Evolutionary conservation across 2,329 filamentous ascomycete species (phyloP).

Genomic region (Blumeriella jaapii): DNA sequence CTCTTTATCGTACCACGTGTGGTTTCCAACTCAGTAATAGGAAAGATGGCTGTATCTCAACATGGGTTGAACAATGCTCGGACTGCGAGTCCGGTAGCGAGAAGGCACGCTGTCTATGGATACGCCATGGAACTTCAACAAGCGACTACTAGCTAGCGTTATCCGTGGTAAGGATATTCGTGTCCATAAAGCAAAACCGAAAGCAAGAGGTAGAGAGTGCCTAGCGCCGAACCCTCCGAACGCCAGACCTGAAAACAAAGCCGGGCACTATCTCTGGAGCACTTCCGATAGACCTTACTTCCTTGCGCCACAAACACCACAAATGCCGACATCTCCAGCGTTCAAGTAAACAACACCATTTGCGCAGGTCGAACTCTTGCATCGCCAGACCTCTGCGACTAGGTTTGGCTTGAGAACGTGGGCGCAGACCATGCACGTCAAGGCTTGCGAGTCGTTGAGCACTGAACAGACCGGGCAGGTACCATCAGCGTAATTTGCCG

Average conservation of each 20-base stretch:
- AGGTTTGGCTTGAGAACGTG: constrained; percentile 51
- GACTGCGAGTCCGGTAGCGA: no score
- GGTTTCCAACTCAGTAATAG: no score
- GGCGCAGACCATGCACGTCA: constrained; percentile 57
- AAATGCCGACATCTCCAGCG: constrained; percentile 55
- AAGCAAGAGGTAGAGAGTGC: no score
- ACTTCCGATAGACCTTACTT: constrained; percentile 11
- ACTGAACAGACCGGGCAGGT: constrained; percentile 58
- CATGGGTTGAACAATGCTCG: no score
- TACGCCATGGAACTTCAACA: no score
- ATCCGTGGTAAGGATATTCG: no score
- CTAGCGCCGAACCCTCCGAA: no score
- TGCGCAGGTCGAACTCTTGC: constrained; percentile 42
- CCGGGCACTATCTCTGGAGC: neutral
- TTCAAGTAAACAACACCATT: constrained; percentile 53
- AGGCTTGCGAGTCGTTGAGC: constrained; percentile 39
- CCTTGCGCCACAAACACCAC: constrained; percentile 51
- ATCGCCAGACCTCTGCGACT: constrained; percentile 52
- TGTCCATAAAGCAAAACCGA: neutral
- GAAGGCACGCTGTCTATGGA: no score
- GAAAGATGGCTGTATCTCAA: no score
- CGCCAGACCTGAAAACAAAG: neutral
- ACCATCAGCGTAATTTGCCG: neutral
- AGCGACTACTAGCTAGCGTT: no score
- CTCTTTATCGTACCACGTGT: no score